These are phyloP conservation scores for Talaromyces adpressus DNA, from an alignment of 495 filamentous ascomycete species.

Conservation along the genomic window DNA sequence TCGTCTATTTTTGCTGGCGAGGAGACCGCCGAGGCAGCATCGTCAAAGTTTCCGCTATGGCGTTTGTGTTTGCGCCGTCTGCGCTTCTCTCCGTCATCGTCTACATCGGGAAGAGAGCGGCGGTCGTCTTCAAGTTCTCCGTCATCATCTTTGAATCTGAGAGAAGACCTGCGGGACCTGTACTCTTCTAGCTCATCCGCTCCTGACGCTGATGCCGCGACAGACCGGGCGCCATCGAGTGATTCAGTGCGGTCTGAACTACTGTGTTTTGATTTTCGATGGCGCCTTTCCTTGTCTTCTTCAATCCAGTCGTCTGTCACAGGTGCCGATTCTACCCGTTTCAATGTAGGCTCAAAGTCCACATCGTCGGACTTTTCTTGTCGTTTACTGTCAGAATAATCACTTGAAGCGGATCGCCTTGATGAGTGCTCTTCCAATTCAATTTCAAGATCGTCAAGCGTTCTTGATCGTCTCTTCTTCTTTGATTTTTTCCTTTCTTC, in stretches of 20 bases:
- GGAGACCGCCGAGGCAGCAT: constrained; percentile 27
- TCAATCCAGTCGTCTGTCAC: constrained; percentile 11
- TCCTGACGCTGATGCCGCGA: constrained; percentile 12
- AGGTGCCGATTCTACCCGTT: background rate
- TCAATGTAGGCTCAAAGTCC: background rate
- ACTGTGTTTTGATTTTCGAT: constrained; percentile 26
- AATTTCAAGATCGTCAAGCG: constrained; percentile 18
- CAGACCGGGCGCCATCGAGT: constrained; percentile 17
- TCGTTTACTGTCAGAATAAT: background rate
- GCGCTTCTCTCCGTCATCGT: constrained; percentile 12
- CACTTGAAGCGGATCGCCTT: constrained; percentile 8
- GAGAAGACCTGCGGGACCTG: constrained; percentile 4
- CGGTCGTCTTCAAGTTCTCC: constrained; percentile 1
- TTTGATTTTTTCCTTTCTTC: constrained; percentile 14
- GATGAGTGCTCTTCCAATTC: constrained; percentile 16
- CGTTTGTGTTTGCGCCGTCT: constrained; percentile 19
- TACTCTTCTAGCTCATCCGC: constrained; percentile 6
- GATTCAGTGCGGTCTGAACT: constrained; percentile 15
- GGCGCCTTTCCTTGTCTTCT: constrained; percentile 19
- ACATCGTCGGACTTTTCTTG: background rate
- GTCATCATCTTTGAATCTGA: constrained; percentile 1
- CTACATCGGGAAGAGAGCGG: constrained; percentile 4
- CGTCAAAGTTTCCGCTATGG: constrained; percentile 21
- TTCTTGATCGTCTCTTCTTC: constrained; percentile 19
- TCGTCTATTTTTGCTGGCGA: constrained; percentile 26